Evolutionary conservation across 208 protist species (phyloP).

Genomic region (Crithidia acanthocephali): DNA sequence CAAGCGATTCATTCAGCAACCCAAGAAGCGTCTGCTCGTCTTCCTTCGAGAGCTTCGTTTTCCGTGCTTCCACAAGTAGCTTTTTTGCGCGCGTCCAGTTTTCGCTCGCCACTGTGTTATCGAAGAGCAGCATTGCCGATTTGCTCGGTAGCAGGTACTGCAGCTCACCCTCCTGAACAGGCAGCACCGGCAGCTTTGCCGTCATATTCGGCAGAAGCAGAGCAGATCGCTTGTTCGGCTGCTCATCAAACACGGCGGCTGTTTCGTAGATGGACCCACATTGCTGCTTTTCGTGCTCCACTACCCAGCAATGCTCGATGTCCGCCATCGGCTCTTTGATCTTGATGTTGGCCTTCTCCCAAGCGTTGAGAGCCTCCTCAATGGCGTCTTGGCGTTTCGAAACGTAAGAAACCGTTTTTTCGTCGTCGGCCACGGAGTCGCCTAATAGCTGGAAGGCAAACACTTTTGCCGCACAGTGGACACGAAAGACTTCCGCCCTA

Average conservation of each 20-base stretch:
- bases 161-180: conserved; percentile 59
- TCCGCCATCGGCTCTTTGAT: conserved; percentile 71
- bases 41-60: conserved; percentile 39
- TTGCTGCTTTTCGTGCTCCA: conserved; percentile 54
- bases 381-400: conserved; percentile 65
- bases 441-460: conserved; percentile 73
- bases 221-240: conserved; percentile 31
- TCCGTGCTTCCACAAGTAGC: conserved; percentile 36
- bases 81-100: conserved; percentile 47
- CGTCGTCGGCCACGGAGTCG: conserved; percentile 38
- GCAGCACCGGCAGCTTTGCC: conserved; percentile 53
- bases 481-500: conserved; percentile 62
- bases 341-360: conserved; percentile 51
- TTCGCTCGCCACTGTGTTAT: conserved; percentile 40
- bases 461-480: conserved; percentile 69
- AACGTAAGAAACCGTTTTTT: conserved; percentile 48
- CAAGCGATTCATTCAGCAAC: conserved; percentile 40
- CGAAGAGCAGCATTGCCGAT: conserved; percentile 53
- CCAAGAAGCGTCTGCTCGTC: conserved; percentile 47
- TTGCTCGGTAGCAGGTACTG: conserved; percentile 50
- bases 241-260: conserved; percentile 46
- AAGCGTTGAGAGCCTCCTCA: conserved; percentile 61
- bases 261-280: conserved; percentile 42
- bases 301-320: conserved; percentile 59
- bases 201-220: conserved; percentile 38